These are phyloP conservation scores for Lentinula edodes DNA, from an alignment of 768 basidiomycete genomes.

Conservation along the genomic window DNA sequence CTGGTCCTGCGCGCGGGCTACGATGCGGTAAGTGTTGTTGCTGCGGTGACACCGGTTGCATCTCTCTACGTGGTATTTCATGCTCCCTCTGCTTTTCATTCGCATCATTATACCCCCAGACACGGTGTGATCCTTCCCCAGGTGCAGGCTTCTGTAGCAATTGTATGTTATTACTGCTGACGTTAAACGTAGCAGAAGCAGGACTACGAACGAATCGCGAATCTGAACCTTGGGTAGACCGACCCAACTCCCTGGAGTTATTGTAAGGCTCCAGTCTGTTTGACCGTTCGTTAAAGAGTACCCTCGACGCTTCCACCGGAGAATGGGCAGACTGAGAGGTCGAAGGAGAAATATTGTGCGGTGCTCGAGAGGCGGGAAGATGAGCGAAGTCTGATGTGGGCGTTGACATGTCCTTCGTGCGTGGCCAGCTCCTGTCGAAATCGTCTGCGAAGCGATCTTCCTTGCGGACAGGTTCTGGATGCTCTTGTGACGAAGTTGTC, in stretches of 20 bases:
- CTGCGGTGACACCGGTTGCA: background rate
- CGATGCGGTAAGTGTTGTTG: background rate
- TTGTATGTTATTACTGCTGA: conserved; percentile 35
- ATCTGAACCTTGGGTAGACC: conserved; percentile 35
- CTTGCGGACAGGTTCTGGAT: conserved; percentile 57
- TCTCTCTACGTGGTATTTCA: background rate
- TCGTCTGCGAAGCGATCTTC: conserved; percentile 91
- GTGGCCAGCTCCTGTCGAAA: conserved; percentile 96
- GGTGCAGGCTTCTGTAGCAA: conserved; percentile 51
- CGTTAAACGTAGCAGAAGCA: conserved; percentile 29
- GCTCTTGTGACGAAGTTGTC: conserved; percentile 16
- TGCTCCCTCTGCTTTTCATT: background rate
- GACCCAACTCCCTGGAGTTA: conserved; percentile 39
- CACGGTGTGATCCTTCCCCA: background rate
- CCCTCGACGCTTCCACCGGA: conserved; percentile 57
- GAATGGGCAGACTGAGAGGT: conserved; percentile 35
- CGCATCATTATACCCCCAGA: background rate
- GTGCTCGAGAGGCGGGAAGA: background rate
- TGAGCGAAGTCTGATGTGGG: conserved; percentile 18
- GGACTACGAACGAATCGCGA: conserved; percentile 41
- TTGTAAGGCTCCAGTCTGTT: conserved; percentile 85
- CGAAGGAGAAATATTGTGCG: conserved; percentile 23
- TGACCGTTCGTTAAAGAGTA: conserved; percentile 93
- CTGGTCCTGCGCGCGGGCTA: background rate
- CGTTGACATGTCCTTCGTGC: conserved; percentile 49